Evolutionary conservation across 495 filamentous ascomycete species (phyloP).

Genomic region (Lasiosphaeriaceae sp.): DNA sequence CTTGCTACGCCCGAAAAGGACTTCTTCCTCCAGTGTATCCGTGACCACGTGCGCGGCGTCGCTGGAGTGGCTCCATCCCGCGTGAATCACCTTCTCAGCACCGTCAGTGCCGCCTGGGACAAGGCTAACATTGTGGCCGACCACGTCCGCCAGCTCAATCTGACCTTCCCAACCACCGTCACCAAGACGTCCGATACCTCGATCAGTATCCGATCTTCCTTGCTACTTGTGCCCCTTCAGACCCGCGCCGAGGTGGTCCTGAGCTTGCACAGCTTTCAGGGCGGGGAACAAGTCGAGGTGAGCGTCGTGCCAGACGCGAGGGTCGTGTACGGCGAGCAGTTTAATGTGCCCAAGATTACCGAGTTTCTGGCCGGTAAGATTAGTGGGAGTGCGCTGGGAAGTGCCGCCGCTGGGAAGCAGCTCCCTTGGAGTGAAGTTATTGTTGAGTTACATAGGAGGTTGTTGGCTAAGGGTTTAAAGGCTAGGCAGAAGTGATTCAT

Average conservation of each 20-base stretch:
- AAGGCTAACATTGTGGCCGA: slow-evolving; percentile 48
- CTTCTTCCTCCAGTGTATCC: slow-evolving; percentile 67
- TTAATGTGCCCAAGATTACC: slow-evolving; percentile 58
- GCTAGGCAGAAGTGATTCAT: neutral
- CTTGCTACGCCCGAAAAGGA: slow-evolving; percentile 52
- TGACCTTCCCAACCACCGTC: slow-evolving; percentile 51
- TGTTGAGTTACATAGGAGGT: slow-evolving; percentile 50
- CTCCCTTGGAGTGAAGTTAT: slow-evolving; percentile 54
- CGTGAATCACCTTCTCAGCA: slow-evolving; percentile 50
- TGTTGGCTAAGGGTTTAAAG: slow-evolving; percentile 48
- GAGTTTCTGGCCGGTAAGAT: slow-evolving; percentile 54
- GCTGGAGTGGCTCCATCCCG: slow-evolving; percentile 40
- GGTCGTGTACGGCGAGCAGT: slow-evolving; percentile 65
- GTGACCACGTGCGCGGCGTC: slow-evolving; percentile 52
- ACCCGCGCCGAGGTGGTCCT: slow-evolving; percentile 59
- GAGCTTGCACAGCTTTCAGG: slow-evolving; percentile 17
- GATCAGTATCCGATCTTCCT: slow-evolving; percentile 45
- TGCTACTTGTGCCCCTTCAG: slow-evolving; percentile 55
- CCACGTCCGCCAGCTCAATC: slow-evolving; percentile 51
- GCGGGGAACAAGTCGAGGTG: slow-evolving; percentile 40
- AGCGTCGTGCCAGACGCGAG: slow-evolving; percentile 41
- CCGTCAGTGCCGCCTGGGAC: slow-evolving; percentile 59
- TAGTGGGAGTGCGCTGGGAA: slow-evolving; percentile 28
- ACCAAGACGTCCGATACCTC: slow-evolving; percentile 53
- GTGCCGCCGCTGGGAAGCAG: slow-evolving; percentile 23